Evolutionary conservation across 495 filamentous ascomycete species (phyloP).

Genomic region (Lasiosphaeria ovina): DNA sequence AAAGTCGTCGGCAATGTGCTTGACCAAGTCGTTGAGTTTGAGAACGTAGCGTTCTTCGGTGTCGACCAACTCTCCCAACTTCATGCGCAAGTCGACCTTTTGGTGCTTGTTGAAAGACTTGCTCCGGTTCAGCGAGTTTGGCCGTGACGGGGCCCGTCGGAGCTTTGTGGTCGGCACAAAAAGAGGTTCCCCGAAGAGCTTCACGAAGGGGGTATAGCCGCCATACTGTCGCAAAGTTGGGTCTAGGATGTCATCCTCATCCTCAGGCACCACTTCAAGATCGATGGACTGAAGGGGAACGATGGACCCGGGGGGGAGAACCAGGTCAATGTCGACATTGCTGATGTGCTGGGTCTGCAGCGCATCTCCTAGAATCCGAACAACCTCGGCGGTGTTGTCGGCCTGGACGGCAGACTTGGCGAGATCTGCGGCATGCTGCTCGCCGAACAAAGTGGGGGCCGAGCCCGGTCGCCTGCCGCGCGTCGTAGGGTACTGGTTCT

Average conservation of each 20-base stretch:
- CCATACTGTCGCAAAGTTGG: slow-evolving; percentile 67
- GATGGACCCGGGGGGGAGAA: slow-evolving; percentile 75
- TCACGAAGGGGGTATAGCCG: slow-evolving; percentile 68
- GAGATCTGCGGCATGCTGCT: slow-evolving; percentile 88
- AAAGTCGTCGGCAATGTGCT: slow-evolving; percentile 71
- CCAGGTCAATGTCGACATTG: slow-evolving; percentile 84
- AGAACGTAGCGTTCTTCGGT: slow-evolving; percentile 92
- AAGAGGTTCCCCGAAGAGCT: slow-evolving; percentile 73
- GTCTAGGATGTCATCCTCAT: slow-evolving; percentile 60
- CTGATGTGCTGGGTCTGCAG: slow-evolving; percentile 74
- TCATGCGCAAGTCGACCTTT: slow-evolving; percentile 77
- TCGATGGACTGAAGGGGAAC: slow-evolving; percentile 51
- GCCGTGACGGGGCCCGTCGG: slow-evolving; percentile 81
- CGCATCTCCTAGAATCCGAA: slow-evolving; percentile 65
- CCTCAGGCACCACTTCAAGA: slow-evolving; percentile 51
- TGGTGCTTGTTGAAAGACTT: slow-evolving; percentile 74
- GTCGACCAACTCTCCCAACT: slow-evolving; percentile 88
- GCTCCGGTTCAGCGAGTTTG: slow-evolving; percentile 70
- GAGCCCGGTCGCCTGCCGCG: slow-evolving; percentile 53
- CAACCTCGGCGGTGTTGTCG: slow-evolving; percentile 69
- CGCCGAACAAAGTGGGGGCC: slow-evolving; percentile 71
- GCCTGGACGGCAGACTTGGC: slow-evolving; percentile 78
- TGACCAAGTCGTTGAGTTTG: slow-evolving; percentile 78
- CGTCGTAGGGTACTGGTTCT: slow-evolving; percentile 46
- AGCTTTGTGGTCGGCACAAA: slow-evolving; percentile 87